Evolutionary conservation across 306 rosid species (phyloP).

Genomic region (Prunus campanulata): DNA sequence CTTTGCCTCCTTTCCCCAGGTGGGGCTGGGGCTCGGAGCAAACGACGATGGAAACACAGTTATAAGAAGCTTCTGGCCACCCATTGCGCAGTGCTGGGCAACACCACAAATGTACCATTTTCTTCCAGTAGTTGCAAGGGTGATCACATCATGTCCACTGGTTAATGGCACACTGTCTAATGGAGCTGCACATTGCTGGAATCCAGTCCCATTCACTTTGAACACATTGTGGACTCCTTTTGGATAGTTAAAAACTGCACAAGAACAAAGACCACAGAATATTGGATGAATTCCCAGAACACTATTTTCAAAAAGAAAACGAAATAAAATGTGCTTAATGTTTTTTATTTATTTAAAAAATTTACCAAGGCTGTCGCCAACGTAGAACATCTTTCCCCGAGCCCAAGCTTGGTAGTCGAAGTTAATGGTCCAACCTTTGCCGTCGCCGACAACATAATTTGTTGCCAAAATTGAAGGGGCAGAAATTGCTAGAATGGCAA

Average conservation of each 20-base stretch:
- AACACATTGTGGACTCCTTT: slow-evolving; percentile 34
- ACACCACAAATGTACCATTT: slow-evolving; percentile 54
- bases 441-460: slow-evolving; percentile 39
- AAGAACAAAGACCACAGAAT: background rate
- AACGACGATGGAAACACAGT: slow-evolving; percentile 23
- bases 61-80: slow-evolving; percentile 39
- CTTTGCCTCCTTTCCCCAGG: background rate
- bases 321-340: background rate
- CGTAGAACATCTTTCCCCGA: slow-evolving; percentile 34
- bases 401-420: slow-evolving; percentile 46
- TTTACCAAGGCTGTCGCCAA: slow-evolving; percentile 51
- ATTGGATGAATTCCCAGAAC: background rate
- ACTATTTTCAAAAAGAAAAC: background rate
- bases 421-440: slow-evolving; percentile 37
- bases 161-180: slow-evolving; percentile 8
- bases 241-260: slow-evolving; percentile 42
- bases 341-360: background rate
- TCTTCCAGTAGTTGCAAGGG: slow-evolving; percentile 32
- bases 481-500: slow-evolving; percentile 22
- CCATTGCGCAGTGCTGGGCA: slow-evolving; percentile 28
- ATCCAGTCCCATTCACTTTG: slow-evolving; percentile 38
- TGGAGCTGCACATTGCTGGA: slow-evolving; percentile 30
- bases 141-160: slow-evolving; percentile 33
- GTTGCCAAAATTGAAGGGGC: slow-evolving; percentile 31
- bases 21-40: background rate